Percentiles rank a stretch among this genome's conserved stretches.
These are phyloP conservation scores for Aspergillus asperescens DNA, from an alignment of 495 filamentous ascomycete species.

Conservation along the genomic window DNA sequence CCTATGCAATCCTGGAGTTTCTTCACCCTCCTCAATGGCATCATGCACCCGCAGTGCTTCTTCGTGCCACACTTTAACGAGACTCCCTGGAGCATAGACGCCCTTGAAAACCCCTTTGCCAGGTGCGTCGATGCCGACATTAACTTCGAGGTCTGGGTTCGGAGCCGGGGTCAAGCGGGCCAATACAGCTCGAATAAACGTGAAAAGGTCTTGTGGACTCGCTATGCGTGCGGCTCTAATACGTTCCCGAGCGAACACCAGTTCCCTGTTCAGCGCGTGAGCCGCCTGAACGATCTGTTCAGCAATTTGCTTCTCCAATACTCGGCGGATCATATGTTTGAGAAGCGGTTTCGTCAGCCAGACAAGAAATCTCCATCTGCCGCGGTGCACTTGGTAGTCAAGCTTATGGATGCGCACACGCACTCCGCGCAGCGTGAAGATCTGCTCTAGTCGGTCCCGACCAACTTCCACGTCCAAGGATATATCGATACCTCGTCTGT, in stretches of 20 bases:
- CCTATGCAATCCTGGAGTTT: slow-evolving; percentile 31
- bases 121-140: slow-evolving; percentile 60
- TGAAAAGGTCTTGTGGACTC: slow-evolving; percentile 70
- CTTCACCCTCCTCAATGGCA: slow-evolving; percentile 52
- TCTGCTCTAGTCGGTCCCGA: slow-evolving; percentile 66
- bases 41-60: slow-evolving; percentile 65
- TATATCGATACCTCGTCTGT: slow-evolving; percentile 81
- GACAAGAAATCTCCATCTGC: slow-evolving; percentile 66
- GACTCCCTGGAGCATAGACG: slow-evolving; percentile 79
- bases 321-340: slow-evolving; percentile 69
- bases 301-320: slow-evolving; percentile 74
- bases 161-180: slow-evolving; percentile 64
- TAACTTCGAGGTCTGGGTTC: slow-evolving; percentile 66
- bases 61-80: slow-evolving; percentile 82
- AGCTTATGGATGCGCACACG: slow-evolving; percentile 81
- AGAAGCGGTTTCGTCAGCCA: slow-evolving; percentile 86
- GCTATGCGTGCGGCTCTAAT: slow-evolving; percentile 79
- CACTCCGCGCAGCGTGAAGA: slow-evolving; percentile 70
- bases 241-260: slow-evolving; percentile 80
- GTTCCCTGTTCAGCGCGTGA: slow-evolving; percentile 71
- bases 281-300: slow-evolving; percentile 62
- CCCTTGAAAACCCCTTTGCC: slow-evolving; percentile 70
- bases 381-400: slow-evolving; percentile 66
- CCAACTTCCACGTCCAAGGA: slow-evolving; percentile 76
- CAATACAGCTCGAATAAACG: slow-evolving; percentile 75